phyloP scores from a whole-genome alignment of 2,329 filamentous ascomycete species.

The Fusarium veterinarium region DNA sequence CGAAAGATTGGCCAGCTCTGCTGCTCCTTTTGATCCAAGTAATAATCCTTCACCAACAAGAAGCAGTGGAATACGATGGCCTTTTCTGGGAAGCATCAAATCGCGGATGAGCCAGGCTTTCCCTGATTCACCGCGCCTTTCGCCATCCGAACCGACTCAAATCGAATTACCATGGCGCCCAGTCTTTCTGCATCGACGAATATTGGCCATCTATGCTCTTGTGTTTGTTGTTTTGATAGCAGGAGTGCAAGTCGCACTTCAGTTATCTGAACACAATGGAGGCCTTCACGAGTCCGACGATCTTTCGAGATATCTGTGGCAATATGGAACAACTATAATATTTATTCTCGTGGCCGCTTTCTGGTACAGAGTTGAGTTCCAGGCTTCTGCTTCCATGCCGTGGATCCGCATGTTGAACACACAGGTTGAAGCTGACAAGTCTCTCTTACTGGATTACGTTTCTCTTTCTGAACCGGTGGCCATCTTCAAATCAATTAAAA shows the following conservation, averaged over 20 bases:
- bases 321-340: slow-evolving; percentile 51
- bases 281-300: slow-evolving; percentile 45
- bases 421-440: slow-evolving; percentile 46
- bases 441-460: slow-evolving; percentile 53
- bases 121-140: slow-evolving; percentile 19
- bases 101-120: slow-evolving; percentile 34
- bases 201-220: slow-evolving; percentile 47
- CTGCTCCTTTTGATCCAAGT: slow-evolving; percentile 29
- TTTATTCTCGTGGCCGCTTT: slow-evolving; percentile 48
- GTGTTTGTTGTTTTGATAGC: slow-evolving; percentile 46
- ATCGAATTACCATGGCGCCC: slow-evolving; percentile 51
- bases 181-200: slow-evolving; percentile 49
- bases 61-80: slow-evolving; percentile 36
- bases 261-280: slow-evolving; percentile 46
- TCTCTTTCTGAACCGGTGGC: slow-evolving; percentile 47
- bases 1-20: slow-evolving; percentile 39
- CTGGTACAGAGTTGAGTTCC: slow-evolving; percentile 55
- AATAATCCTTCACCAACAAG: slow-evolving; percentile 14
- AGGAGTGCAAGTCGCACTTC: slow-evolving; percentile 47
- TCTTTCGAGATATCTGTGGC: slow-evolving; percentile 51
- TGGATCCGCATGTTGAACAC: slow-evolving; percentile 51
- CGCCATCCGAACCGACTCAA: slow-evolving; percentile 40
- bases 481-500: slow-evolving; percentile 45
- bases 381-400: slow-evolving; percentile 52
- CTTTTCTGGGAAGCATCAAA: slow-evolving; percentile 43